A percentile compares a stretch with the other conserved stretches of the same genome.
Conservation (phyloP, 2,329 filamentous ascomycete species). For the Nakataea oryzae region DNA sequence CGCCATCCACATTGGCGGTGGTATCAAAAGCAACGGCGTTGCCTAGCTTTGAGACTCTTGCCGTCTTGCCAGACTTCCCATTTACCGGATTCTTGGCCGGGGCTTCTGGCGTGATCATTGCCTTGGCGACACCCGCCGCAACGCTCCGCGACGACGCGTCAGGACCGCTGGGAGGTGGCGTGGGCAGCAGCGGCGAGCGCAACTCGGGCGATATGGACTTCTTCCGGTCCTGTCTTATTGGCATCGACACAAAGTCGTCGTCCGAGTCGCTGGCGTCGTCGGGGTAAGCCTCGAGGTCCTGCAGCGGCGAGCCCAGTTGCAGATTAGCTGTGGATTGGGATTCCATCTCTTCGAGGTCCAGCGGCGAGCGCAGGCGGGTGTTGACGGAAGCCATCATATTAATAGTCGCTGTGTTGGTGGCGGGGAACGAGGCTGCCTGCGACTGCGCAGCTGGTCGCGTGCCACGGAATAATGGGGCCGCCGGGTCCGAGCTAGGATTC, state of each 20-base stretch:
- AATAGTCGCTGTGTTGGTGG: not conserved
- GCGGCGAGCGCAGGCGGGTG: not conserved
- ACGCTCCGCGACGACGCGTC: not conserved
- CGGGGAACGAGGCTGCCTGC: not conserved
- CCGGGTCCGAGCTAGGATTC: constrained; percentile 12
- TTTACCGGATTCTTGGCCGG: not conserved
- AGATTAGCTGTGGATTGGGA: not conserved
- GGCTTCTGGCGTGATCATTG: not conserved
- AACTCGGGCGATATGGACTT: not conserved
- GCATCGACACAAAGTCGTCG: constrained; percentile 10
- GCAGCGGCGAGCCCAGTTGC: constrained; percentile 4
- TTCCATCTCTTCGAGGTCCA: not conserved
- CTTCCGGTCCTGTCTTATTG: constrained; percentile 8
- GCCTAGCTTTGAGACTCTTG: not conserved
- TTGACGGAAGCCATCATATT: not conserved
- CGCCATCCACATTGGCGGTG: constrained; percentile 11
- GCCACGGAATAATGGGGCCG: not conserved
- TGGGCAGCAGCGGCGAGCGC: not conserved
- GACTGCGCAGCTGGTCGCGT: not conserved
- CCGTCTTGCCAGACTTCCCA: not conserved
- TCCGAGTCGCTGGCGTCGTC: constrained; percentile 3
- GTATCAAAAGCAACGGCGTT: not conserved
- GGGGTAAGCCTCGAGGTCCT: constrained; percentile 2
- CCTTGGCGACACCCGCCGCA: not conserved
- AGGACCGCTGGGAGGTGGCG: not conserved